These are phyloP conservation scores for Monosporascus sp. DNA, from an alignment of 2,329 filamentous ascomycete species.

Conservation along the genomic window DNA sequence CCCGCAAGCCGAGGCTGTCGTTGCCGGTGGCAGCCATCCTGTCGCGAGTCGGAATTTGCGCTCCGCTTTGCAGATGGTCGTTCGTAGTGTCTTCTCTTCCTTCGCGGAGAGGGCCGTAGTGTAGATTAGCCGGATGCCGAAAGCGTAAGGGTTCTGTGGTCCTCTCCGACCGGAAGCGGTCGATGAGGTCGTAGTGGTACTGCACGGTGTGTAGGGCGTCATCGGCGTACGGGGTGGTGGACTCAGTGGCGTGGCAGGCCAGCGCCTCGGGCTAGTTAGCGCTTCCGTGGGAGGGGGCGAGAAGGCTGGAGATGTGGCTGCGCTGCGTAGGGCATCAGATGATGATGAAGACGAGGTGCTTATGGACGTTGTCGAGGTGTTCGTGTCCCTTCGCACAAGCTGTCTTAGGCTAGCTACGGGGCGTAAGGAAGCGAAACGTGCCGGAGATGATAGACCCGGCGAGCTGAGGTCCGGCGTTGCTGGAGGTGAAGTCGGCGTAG, in stretches of 20 bases:
- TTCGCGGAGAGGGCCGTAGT: slow-evolving; percentile 39
- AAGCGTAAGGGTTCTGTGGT: slow-evolving; percentile 29
- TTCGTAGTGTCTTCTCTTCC: slow-evolving; percentile 42
- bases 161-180: slow-evolving; percentile 16
- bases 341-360: slow-evolving; percentile 22
- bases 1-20: slow-evolving; percentile 37
- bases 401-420: slow-evolving; percentile 31
- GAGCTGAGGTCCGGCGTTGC: slow-evolving; percentile 25
- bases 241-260: slow-evolving; percentile 33
- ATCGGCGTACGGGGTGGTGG: slow-evolving; percentile 38
- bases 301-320: slow-evolving; percentile 15
- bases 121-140: slow-evolving; percentile 48
- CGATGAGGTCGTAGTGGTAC: slow-evolving; percentile 25
- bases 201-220: slow-evolving; percentile 41
- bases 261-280: slow-evolving; percentile 19
- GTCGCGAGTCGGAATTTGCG: slow-evolving; percentile 36
- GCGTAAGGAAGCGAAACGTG: slow-evolving; percentile 22
- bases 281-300: slow-evolving; percentile 14
- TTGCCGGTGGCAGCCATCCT: slow-evolving; percentile 33
- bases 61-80: slow-evolving; percentile 47
- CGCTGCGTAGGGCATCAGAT: slow-evolving; percentile 3
- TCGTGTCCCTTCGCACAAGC: slow-evolving; percentile 34
- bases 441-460: slow-evolving; percentile 25
- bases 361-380: slow-evolving; percentile 26
- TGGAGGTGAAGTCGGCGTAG: slow-evolving; percentile 24